A percentile compares a stretch with the other conserved stretches of the same genome.
Conservation (phyloP, 2,329 filamentous ascomycete species). For the Ramularia endophylla region DNA sequence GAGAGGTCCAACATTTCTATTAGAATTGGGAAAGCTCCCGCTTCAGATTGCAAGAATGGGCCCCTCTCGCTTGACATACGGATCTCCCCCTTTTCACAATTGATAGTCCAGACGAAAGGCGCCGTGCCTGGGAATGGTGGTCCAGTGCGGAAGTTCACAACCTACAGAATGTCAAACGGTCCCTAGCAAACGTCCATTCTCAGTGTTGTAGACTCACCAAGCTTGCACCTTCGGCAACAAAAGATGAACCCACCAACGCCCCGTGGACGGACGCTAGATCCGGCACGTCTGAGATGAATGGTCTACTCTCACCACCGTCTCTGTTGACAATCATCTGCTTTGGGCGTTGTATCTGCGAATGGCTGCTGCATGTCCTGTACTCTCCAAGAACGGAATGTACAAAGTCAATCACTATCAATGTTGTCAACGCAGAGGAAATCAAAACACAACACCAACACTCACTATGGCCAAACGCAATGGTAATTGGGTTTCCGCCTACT, state of each 20-base stretch:
- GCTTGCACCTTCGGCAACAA: constrained; percentile 14
- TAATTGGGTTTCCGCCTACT: constrained; percentile 21
- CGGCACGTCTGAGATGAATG: constrained; percentile 19
- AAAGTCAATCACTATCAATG: constrained; percentile 17
- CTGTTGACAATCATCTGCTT: constrained; percentile 9
- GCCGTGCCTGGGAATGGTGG: constrained; percentile 19
- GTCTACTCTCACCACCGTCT: constrained; percentile 3
- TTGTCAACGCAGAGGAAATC: neutral
- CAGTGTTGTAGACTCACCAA: constrained; percentile 7
- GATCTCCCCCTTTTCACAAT: constrained; percentile 22
- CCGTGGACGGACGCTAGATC: constrained; percentile 23
- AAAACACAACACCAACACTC: constrained; percentile 3
- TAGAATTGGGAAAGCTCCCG: constrained; percentile 13
- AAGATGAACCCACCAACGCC: constrained; percentile 10
- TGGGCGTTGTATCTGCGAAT: constrained; percentile 20
- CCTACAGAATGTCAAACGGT: constrained; percentile 1
- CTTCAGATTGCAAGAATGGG: constrained; percentile 14
- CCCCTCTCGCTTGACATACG: constrained; percentile 15
- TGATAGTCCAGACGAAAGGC: constrained; percentile 22
- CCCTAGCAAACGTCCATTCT: neutral
- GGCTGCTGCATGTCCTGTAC: constrained; percentile 12
- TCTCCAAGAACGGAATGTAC: constrained; percentile 22
- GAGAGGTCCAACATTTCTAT: constrained; percentile 26
- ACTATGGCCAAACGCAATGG: constrained; percentile 23
- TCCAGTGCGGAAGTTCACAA: constrained; percentile 15